Evolutionary conservation across 2,329 filamentous ascomycete genomes (phyloP).

Genomic region (Trichoderma atroviride): DNA sequence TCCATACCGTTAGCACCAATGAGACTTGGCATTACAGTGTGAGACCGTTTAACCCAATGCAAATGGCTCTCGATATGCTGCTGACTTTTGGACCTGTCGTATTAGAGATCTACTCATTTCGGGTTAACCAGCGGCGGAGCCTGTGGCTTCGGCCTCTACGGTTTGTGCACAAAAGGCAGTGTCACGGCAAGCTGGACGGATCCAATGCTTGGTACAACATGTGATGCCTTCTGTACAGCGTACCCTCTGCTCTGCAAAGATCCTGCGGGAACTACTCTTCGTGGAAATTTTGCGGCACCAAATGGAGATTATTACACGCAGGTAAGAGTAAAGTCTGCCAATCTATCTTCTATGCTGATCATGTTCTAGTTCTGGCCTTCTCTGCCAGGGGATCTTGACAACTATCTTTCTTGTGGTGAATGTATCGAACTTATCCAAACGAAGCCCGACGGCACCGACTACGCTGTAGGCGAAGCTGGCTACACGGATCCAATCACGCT

Average conservation of each 20-base stretch:
- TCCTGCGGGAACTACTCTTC: conserved; percentile 9
- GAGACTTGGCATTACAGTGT: conserved; percentile 20
- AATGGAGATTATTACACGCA: conserved; percentile 16
- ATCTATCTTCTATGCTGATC: neutral
- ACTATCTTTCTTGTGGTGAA: conserved; percentile 21
- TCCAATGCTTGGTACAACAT: conserved; percentile 9
- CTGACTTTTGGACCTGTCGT: neutral
- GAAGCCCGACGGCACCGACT: conserved; percentile 13
- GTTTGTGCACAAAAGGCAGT: conserved; percentile 17
- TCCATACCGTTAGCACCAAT: conserved; percentile 2
- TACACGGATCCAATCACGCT: conserved; percentile 13
- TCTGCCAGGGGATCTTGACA: conserved; percentile 4
- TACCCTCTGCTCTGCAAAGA: conserved; percentile 21
- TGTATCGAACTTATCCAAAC: conserved; percentile 13
- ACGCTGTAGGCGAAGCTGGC: conserved; percentile 13
- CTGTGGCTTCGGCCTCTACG: conserved; percentile 19
- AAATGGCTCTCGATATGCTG: neutral
- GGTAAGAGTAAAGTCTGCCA: neutral
- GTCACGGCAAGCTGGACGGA: conserved; percentile 16
- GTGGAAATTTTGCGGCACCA: conserved; percentile 21
- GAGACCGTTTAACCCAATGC: neutral
- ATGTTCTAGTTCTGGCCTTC: conserved; percentile 6
- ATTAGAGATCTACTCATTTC: conserved; percentile 13
- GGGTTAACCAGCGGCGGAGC: conserved; percentile 19
- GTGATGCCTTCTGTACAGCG: conserved; percentile 17